A percentile compares a stretch with the other conserved stretches of the same genome.
Evolutionary conservation across 257 asterid species (phyloP).

Genomic region (Solanum stenotomum): DNA sequence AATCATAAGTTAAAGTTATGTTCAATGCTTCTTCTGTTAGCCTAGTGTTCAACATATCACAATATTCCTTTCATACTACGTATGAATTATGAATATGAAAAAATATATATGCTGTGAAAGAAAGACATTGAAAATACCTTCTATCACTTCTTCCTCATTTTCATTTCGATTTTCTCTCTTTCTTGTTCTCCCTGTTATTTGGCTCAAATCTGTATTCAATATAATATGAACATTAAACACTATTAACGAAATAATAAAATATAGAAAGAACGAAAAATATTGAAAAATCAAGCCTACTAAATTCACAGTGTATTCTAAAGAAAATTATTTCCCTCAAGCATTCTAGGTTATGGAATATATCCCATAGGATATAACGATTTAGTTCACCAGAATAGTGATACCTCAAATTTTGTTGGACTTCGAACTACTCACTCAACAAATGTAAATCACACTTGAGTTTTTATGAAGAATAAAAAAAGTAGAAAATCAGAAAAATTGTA

Average conservation of each 20-base stretch:
- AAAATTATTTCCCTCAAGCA: neutral
- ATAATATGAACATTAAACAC: too few species aligned
- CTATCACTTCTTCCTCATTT: neutral
- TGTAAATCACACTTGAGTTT: too few species aligned
- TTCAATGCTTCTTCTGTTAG: slow-evolving; percentile 12
- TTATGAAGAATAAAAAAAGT: too few species aligned
- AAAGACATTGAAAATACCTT: neutral
- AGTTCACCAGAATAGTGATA: too few species aligned
- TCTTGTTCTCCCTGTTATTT: neutral
- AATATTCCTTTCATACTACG: too few species aligned
- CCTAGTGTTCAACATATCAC: neutral
- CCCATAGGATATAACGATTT: neutral
- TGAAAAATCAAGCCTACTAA: neutral
- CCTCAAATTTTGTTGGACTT: neutral
- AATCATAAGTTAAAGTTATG: neutral
- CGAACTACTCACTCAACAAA: too few species aligned
- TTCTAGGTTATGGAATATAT: too few species aligned
- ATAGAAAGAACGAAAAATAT: too few species aligned
- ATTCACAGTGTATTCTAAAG: neutral
- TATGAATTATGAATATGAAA: neutral
- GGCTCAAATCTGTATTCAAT: neutral
- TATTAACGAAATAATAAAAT: neutral
- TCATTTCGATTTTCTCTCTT: neutral
- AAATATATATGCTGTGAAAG: neutral
- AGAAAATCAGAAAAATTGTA: too few species aligned